A percentile compares a stretch with the other conserved stretches of the same genome.
Conservation (phyloP, 139 green algal species). For the Chlorella sorokiniana region DNA sequence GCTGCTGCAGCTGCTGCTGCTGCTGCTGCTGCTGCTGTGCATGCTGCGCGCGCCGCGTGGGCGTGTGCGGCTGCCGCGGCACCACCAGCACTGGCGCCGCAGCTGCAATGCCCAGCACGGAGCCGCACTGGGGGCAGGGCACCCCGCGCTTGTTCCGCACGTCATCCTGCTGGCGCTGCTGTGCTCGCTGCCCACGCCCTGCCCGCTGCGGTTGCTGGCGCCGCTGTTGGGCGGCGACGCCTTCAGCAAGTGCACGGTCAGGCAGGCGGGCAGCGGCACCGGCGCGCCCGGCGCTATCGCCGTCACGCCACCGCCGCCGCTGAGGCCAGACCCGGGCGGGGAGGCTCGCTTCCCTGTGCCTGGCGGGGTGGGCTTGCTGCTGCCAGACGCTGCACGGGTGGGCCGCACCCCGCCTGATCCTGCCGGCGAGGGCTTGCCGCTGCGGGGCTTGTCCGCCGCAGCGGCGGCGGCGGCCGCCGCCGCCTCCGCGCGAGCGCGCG, state of each 20-base stretch:
- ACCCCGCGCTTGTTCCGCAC: not conserved
- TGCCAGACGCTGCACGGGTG: not conserved
- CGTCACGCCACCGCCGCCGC: not conserved
- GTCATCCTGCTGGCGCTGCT: not conserved
- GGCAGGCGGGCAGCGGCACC: not conserved
- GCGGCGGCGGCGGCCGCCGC: not conserved
- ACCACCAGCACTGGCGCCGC: not conserved
- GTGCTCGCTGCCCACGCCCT: not conserved
- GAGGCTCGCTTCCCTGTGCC: too few relatives aligned
- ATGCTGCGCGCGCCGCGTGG: not conserved
- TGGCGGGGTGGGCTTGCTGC: too few relatives aligned
- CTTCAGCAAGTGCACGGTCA: not conserved
- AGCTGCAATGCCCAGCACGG: not conserved
- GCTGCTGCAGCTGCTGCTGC: not conserved
- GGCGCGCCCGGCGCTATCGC: not conserved
- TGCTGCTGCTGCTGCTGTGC: not conserved
- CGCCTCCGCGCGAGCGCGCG: too few relatives aligned
- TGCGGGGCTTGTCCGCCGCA: not conserved
- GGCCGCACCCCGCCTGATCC: not conserved
- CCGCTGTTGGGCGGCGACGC: not conserved
- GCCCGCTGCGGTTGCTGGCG: not conserved
- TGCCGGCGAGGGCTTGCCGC: not conserved
- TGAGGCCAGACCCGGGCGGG: not conserved
- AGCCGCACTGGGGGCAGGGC: conserved; percentile 12
- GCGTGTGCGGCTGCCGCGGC: not conserved